Base-by-base conservation (phyloP, 2,329 filamentous ascomycete genomes). In the Endocalyx cinctus region DNA sequence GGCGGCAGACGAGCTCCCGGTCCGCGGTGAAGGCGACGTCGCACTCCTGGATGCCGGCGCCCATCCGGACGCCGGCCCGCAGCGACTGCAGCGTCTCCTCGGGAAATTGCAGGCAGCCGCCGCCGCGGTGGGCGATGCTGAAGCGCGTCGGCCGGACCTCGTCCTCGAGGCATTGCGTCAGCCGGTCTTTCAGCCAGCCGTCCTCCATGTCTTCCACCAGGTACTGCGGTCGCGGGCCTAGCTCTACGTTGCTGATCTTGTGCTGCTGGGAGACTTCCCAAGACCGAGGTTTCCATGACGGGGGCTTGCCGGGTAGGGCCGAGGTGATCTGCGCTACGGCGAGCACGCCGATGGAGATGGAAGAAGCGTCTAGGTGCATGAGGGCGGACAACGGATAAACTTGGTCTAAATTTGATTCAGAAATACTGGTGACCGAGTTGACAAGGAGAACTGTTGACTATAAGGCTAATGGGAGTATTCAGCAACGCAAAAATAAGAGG, bases 1-100 rank as follows among this genome's bases (percentile, higher is more conserved):
- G 79, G 29, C 79, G 72, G 60, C 79, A 84, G 27, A 84, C 79
- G n/a, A 84, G 72, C 51, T 77, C 59, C 18, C 68, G 67, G 55
- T 84, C 79, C 43, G 65, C 69, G 38, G 79, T 83, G 59, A 84
- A 83, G 22, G 74, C 67, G 12, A 82, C 78, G 52, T 84, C 79
- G 56, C 79, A 84, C 58, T 84, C 79, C 32, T 80, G 68, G 27
- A 82, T 66, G 26, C 79, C 79, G 5, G 78, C 74, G 18, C 79
- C 79, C 78, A 82, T 82, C 14, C 79, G 67, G n/a, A 73, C 70
- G 25, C 78, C 79, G 1, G 79, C 79, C 32, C 75, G 55, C 48
- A 73, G 68, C 5, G 74, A 74, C 55, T 82, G 66, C 28, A 63
- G 54, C 19, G 74, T 77, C 58, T 83, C 74, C 60, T 84, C 79